A percentile compares a stretch with the other conserved stretches of the same genome.
phyloP scores from a whole-genome alignment of 2,329 filamentous ascomycete genomes.

The Fusarium torreyae region DNA sequence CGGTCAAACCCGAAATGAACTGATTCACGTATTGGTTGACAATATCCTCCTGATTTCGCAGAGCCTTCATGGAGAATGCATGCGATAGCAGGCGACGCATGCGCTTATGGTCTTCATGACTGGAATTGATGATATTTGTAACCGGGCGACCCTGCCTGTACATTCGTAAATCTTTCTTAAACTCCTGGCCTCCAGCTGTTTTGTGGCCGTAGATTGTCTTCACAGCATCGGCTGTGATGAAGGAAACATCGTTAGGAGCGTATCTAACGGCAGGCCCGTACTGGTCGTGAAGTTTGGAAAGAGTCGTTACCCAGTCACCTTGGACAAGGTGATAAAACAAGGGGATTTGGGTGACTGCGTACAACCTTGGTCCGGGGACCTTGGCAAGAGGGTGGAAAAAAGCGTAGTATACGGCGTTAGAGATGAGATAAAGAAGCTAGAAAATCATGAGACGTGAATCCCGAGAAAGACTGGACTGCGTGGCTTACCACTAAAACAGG shows the following conservation, averaged over 20 bases:
- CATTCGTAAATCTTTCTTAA: conserved; percentile 2
- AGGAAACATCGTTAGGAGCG: conserved; percentile 1
- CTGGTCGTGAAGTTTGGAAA: not conserved
- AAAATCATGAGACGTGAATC: too few relatives aligned
- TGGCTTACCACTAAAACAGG: not conserved
- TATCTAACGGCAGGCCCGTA: conserved; percentile 18
- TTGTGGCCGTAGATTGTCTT: conserved; percentile 19
- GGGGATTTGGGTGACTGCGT: not conserved
- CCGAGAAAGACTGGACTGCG: too few relatives aligned
- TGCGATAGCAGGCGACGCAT: conserved; percentile 15
- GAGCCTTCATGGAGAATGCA: conserved; percentile 14
- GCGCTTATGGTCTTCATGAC: conserved; percentile 9
- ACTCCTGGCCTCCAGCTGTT: not conserved
- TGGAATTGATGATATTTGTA: not conserved
- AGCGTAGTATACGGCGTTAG: not conserved
- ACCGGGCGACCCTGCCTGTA: conserved; percentile 6
- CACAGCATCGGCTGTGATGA: conserved; percentile 12
- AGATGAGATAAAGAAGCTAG: not conserved
- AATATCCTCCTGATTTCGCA: not conserved
- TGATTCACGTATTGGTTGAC: conserved; percentile 4
- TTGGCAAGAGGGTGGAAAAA: conserved; percentile 24
- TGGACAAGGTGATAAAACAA: conserved; percentile 3
- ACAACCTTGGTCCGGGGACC: conserved; percentile 10
- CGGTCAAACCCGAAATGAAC: not conserved
- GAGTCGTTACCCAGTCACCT: conserved; percentile 1